Conservation (phyloP, 495 filamentous ascomycete genomes). For the Paragyromitra xinjiangensis region DNA sequence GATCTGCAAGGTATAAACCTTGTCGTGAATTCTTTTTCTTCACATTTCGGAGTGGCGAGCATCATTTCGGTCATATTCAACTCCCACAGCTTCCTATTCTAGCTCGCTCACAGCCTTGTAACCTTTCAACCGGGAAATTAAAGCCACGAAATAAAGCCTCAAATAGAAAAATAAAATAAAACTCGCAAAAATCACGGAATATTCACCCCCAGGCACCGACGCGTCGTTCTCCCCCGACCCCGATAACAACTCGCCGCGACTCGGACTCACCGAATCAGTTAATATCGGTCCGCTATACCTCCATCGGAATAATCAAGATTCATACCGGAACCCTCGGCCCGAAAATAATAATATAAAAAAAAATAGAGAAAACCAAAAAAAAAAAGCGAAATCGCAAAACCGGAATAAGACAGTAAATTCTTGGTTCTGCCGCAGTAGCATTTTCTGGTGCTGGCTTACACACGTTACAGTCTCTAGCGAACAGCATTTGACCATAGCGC, state of each 20-base stretch:
- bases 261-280: slow-evolving; percentile 25
- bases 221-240: slow-evolving; percentile 30
- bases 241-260: slow-evolving; percentile 30
- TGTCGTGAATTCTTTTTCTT: slow-evolving; percentile 30
- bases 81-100: slow-evolving; percentile 46
- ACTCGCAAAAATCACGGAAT: slow-evolving; percentile 34
- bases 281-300: slow-evolving; percentile 41
- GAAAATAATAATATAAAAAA: slow-evolving; percentile 4
- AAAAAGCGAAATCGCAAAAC: background rate
- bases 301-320: slow-evolving; percentile 5
- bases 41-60: slow-evolving; percentile 18
- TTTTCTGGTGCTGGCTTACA: slow-evolving; percentile 31
- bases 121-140: slow-evolving; percentile 51
- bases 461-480: slow-evolving; percentile 20
- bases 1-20: slow-evolving; percentile 40
- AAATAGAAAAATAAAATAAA: slow-evolving; percentile 30
- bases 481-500: slow-evolving; percentile 39
- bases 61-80: slow-evolving; percentile 45
- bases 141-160: slow-evolving; percentile 47
- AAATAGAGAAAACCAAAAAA: background rate
- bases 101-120: slow-evolving; percentile 34
- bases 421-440: slow-evolving; percentile 14
- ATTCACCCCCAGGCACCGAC: slow-evolving; percentile 28
- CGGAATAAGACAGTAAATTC: slow-evolving; percentile 24
- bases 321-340: slow-evolving; percentile 39